Base-by-base conservation (phyloP, 2,329 filamentous ascomycete genomes). In the Sporothrix variecibatus region DNA sequence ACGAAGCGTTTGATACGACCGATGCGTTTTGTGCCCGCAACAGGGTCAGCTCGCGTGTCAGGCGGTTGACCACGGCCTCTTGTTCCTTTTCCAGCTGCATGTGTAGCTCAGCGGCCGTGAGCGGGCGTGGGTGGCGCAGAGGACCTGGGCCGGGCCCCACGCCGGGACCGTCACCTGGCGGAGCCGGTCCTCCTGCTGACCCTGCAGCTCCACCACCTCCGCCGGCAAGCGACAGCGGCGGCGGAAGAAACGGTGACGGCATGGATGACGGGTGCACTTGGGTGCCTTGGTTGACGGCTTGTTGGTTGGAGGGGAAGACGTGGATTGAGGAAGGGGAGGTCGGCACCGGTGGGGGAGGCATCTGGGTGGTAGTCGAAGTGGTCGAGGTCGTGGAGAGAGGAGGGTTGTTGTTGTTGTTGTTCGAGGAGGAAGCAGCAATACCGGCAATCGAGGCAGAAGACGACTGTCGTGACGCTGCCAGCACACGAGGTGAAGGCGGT, bases 1-100 rank as follows among this genome's bases (percentile, higher is more conserved):
- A 91, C 2, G 90, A 92, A n/a, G 88, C 81, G 79, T 91, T 92
- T 62, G 90, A 91, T 4, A 86, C 88, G 40, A 90, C 89, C 0
- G 90, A 92, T 7, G 89, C 89, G 79, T 92, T 92, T 74, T 92
- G 89, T 31, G 89, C 88, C 72, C 95, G 93, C n/a, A 98, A 90
- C 71, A 94, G 86, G 20, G 92, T 91, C 49, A 98, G 90, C 81
- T 98, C 95, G 74, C 95, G 92, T 0, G 94, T 97, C 43, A 98
- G 87, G 46, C 95, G 94, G 84, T 98, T 98, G 75, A 98, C 95
- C 79, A 98, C 92, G 49, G 94, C 93, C 82, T 98, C 95, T 79
- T 98, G 95, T 81, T 98, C 95, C 82, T 97, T 96, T 83, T 98
- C 95, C 34, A 98, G 87, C 84, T 97, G 90, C 75, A 93, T 87